Evolutionary conservation across 352 stramenopile species (phyloP).

Genomic region (Phytophthora multivora): DNA sequence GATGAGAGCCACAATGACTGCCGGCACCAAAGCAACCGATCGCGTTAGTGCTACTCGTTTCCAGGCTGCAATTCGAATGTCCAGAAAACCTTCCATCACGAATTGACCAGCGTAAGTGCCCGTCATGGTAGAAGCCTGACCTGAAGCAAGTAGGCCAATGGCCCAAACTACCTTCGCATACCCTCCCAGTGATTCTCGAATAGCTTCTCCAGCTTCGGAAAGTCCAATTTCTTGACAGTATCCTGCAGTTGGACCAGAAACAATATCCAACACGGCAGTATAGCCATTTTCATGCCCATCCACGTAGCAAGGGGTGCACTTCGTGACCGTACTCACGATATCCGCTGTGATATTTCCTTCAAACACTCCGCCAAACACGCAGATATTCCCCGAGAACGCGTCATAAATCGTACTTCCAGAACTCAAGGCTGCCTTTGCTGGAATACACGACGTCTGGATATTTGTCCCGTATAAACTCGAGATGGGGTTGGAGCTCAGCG

Average conservation of each 20-base stretch:
- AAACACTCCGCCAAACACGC: constrained; percentile 37
- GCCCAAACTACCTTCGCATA: constrained; percentile 86
- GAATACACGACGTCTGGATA: constrained; percentile 74
- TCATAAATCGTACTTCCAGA: constrained; percentile 71
- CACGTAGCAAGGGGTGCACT: constrained; percentile 60
- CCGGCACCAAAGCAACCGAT: constrained; percentile 82
- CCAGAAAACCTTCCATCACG: constrained; percentile 94
- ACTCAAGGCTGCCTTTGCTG: constrained; percentile 45
- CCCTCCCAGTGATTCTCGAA: constrained; percentile 62
- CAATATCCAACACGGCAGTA: neutral
- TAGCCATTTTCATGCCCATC: constrained; percentile 30
- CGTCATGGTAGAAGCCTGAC: constrained; percentile 92
- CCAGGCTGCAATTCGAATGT: constrained; percentile 83
- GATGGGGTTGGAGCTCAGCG: constrained; percentile 54
- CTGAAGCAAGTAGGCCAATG: constrained; percentile 90
- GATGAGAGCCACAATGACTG: constrained; percentile 69
- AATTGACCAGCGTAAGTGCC: constrained; percentile 95
- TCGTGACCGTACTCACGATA: constrained; percentile 1
- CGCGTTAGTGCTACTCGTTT: constrained; percentile 87
- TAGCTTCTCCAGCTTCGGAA: constrained; percentile 63
- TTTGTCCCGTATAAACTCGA: constrained; percentile 52
- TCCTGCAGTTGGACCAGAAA: constrained; percentile 35
- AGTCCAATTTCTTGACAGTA: constrained; percentile 87
- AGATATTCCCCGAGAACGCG: constrained; percentile 54
- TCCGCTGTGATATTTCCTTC: neutral